Conservation (phyloP, 1,284 basidiomycete genomes). For the Microbotryum violaceum region DNA sequence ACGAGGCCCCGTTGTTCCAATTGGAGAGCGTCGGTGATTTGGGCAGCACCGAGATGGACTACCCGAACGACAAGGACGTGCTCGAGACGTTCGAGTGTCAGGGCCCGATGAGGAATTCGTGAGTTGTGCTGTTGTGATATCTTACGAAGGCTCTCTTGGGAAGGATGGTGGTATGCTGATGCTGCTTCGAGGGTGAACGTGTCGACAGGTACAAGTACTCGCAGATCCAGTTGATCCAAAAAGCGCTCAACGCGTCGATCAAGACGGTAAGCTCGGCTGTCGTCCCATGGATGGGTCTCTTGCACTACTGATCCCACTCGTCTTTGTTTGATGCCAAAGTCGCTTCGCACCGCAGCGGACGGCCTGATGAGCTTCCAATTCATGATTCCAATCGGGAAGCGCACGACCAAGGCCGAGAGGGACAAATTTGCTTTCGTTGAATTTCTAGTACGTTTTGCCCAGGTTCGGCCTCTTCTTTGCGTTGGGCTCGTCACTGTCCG, state of each 20-base stretch:
- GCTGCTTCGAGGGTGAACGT: neutral
- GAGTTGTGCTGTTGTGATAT: constrained; percentile 19
- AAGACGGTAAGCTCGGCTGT: constrained; percentile 51
- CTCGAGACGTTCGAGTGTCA: constrained; percentile 78
- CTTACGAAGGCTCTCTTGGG: too few relatives aligned
- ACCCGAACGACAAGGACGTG: constrained; percentile 80
- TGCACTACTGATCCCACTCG: neutral
- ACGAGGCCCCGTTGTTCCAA: constrained; percentile 56
- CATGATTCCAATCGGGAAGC: constrained; percentile 56
- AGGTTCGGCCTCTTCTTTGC: neutral
- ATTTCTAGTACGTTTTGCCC: constrained; percentile 23
- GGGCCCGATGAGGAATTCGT: constrained; percentile 64
- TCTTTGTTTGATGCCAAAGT: constrained; percentile 37
- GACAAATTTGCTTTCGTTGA: constrained; percentile 32
- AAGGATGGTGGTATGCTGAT: neutral
- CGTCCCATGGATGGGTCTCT: too few relatives aligned
- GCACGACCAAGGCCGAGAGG: neutral
- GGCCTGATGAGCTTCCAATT: constrained; percentile 79
- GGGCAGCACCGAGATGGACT: constrained; percentile 87
- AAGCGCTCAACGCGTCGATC: constrained; percentile 66
- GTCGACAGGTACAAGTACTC: constrained; percentile 62
- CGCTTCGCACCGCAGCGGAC: constrained; percentile 67
- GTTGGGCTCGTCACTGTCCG: neutral
- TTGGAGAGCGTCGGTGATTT: constrained; percentile 70
- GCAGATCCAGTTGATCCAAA: constrained; percentile 60